Percentiles rank a stretch among this genome's conserved stretches.
Evolutionary conservation across 306 rosid genomes (phyloP).

Genomic region (Sophora flavescens): DNA sequence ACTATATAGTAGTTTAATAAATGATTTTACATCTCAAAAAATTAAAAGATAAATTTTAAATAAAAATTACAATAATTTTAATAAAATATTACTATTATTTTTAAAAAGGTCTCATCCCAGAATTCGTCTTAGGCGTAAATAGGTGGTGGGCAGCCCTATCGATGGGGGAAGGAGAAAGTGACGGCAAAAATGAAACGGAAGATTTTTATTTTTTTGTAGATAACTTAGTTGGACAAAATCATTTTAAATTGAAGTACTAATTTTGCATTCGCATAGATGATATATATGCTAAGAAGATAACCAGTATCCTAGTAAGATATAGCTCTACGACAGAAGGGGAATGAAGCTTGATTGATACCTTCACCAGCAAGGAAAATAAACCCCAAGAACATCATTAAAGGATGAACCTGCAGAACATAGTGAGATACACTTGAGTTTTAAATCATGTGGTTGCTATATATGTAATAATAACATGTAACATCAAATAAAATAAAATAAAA

Average conservation of each 20-base stretch:
- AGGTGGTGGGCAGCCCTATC: too few species aligned
- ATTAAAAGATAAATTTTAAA: too few species aligned
- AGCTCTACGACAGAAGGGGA: neutral
- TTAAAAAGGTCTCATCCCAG: too few species aligned
- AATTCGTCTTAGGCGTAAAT: too few species aligned
- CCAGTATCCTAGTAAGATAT: neutral
- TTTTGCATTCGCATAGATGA: neutral
- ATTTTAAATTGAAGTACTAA: neutral
- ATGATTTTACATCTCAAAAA: too few species aligned
- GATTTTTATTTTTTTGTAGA: too few species aligned
- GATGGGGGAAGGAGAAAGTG: too few species aligned
- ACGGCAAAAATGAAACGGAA: too few species aligned
- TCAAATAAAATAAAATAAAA: too few species aligned
- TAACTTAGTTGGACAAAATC: neutral
- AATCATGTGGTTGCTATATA: slow-evolving; percentile 15
- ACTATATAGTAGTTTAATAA: too few species aligned
- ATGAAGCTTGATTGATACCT: slow-evolving; percentile 57
- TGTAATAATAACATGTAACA: neutral
- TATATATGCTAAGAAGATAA: neutral
- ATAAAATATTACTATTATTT: too few species aligned
- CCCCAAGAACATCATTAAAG: slow-evolving; percentile 80
- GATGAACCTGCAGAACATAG: slow-evolving; percentile 71
- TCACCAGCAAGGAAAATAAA: slow-evolving; percentile 74
- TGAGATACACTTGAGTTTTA: neutral
- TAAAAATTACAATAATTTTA: too few species aligned